phyloP scores from a whole-genome alignment of 2,329 filamentous ascomycete species.

The Cadophora sp. region DNA sequence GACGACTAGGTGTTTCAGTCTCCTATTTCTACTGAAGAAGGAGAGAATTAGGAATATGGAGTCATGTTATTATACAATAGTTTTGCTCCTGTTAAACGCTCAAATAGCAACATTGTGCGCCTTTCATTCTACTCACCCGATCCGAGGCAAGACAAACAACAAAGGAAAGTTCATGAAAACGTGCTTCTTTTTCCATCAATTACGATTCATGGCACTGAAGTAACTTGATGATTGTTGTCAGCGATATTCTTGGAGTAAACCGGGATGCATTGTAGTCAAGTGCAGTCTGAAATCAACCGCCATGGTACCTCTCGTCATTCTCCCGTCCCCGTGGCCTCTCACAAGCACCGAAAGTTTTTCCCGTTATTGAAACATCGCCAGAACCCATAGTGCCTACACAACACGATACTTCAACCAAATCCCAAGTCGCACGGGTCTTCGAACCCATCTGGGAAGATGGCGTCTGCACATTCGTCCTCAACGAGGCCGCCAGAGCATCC shows the following conservation, averaged over 20 bases:
- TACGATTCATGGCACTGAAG: neutral
- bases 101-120: neutral
- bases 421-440: neutral
- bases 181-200: neutral
- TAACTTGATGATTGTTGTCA: too few species aligned
- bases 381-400: neutral
- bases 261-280: neutral
- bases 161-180: neutral
- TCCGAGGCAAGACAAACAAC: neutral
- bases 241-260: too few species aligned
- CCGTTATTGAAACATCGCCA: neutral
- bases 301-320: neutral
- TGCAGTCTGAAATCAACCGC: neutral
- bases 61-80: neutral
- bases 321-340: neutral
- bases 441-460: constrained; percentile 18
- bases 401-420: neutral
- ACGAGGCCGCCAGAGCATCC: neutral
- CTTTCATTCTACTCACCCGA: neutral
- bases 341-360: neutral
- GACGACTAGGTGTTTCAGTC: neutral
- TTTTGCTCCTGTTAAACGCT: neutral
- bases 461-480: constrained; percentile 12
- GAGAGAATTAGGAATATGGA: neutral
- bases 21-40: neutral